Evolutionary conservation across 2,329 filamentous ascomycete genomes (phyloP).

Genomic region (Aspergillus flavus): DNA sequence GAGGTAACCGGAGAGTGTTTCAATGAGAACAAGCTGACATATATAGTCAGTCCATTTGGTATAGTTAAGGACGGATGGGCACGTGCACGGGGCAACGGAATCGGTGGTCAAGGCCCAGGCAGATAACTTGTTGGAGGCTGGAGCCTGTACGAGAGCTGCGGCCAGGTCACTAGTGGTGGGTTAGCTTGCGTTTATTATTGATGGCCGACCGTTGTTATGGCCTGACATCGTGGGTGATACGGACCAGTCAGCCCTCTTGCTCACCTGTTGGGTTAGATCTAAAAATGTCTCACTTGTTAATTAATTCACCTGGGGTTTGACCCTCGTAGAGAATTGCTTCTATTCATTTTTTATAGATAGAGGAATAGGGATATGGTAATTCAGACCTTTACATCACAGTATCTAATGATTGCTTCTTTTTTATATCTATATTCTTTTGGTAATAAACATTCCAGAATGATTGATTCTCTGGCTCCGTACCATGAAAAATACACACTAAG

Average conservation of each 20-base stretch:
- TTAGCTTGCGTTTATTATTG: slow-evolving; percentile 3
- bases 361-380: too few species aligned
- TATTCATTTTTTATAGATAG: too few species aligned
- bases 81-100: not conserved
- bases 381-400: too few species aligned
- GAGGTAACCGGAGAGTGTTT: too few species aligned
- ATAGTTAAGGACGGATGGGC: not conserved
- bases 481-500: not conserved
- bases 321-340: too few species aligned
- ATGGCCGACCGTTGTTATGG: slow-evolving; percentile 7
- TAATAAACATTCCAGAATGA: too few species aligned
- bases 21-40: not conserved
- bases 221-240: slow-evolving; percentile 10
- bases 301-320: too few species aligned
- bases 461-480: not conserved
- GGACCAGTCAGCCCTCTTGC: not conserved
- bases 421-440: too few species aligned
- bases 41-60: not conserved
- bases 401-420: too few species aligned
- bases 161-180: not conserved
- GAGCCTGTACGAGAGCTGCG: not conserved
- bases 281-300: not conserved
- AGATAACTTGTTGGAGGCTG: not conserved
- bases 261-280: not conserved
- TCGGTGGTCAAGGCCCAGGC: not conserved